These are phyloP conservation scores for Sclerotinia nivalis DNA, from an alignment of 2,329 filamentous ascomycete species.

Conservation along the genomic window DNA sequence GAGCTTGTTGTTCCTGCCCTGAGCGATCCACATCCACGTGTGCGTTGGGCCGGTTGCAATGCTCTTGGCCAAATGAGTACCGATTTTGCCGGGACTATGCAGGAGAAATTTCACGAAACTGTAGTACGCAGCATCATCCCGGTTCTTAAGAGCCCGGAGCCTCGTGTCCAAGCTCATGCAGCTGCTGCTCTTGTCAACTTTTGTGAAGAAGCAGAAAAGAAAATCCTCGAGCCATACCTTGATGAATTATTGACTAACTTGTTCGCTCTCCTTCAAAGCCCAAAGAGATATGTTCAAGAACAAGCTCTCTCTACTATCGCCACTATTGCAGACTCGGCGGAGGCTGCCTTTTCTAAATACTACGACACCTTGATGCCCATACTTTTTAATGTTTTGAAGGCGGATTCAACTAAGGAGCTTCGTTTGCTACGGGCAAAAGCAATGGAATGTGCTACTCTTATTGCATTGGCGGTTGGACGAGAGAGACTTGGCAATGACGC, in stretches of 20 bases:
- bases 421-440: conserved; percentile 90
- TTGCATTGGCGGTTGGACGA: conserved; percentile 91
- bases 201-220: conserved; percentile 96
- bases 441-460: conserved; percentile 98
- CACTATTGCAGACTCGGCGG: conserved; percentile 97
- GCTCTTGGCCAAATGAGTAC: conserved; percentile 99
- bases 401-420: conserved; percentile 92
- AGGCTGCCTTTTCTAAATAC: conserved; percentile 91
- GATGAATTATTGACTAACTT: conserved; percentile 83
- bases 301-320: conserved; percentile 97
- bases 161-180: conserved; percentile 93
- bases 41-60: conserved; percentile 97
- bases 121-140: conserved; percentile 91
- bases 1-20: conserved; percentile 92
- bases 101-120: conserved; percentile 86
- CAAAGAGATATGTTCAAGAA: conserved; percentile 95
- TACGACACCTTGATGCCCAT: conserved; percentile 96
- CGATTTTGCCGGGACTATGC: conserved; percentile 97
- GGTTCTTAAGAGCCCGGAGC: conserved; percentile 84
- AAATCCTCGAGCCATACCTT: conserved; percentile 86
- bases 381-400: conserved; percentile 82
- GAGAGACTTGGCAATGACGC: conserved; percentile 88
- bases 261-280: conserved; percentile 83
- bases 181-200: conserved; percentile 99
- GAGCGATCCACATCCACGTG: conserved; percentile 85